Conservation (phyloP, 2,329 filamentous ascomycete genomes). For the Colletotrichum paranaense region DNA sequence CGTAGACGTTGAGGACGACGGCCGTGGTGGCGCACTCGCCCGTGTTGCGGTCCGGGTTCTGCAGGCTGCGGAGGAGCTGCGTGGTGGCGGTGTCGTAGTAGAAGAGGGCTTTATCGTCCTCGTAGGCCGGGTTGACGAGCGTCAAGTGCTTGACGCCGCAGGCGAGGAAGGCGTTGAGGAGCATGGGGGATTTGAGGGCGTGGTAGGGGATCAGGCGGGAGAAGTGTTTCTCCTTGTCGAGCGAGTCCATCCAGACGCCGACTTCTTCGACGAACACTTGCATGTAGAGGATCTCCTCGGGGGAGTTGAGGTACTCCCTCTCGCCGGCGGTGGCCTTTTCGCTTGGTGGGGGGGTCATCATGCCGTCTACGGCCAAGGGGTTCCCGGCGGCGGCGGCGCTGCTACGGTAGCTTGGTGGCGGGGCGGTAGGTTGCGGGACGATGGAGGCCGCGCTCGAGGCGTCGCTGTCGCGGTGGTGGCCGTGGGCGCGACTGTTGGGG, state of each 20-base stretch:
- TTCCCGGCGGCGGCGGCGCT: conserved; percentile 38
- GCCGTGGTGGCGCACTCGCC: conserved; percentile 88
- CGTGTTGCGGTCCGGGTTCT: conserved; percentile 87
- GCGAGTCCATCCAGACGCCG: conserved; percentile 92
- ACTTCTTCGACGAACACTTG: conserved; percentile 93
- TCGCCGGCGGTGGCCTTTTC: conserved; percentile 51
- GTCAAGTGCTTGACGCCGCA: conserved; percentile 88
- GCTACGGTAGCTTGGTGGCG: conserved; percentile 42
- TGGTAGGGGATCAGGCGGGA: conserved; percentile 86
- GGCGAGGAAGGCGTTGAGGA: conserved; percentile 88
- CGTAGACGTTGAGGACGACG: conserved; percentile 90
- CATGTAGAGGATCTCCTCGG: conserved; percentile 89
- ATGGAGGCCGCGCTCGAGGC: conserved; percentile 53
- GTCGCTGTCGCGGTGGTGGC: conserved; percentile 49
- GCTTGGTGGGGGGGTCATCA: conserved; percentile 53
- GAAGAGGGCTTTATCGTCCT: conserved; percentile 80
- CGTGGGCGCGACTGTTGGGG: conserved; percentile 35
- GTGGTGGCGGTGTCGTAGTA: conserved; percentile 90
- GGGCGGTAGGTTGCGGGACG: conserved; percentile 47
- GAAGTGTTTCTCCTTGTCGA: conserved; percentile 89
- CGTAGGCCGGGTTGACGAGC: conserved; percentile 74
- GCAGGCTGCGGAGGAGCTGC: conserved; percentile 78
- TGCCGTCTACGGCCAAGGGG: conserved; percentile 43
- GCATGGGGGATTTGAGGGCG: conserved; percentile 84
- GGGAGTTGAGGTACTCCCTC: conserved; percentile 74